Evolutionary conservation across 208 protist genomes (phyloP), one percentile per base, ranked within the genome.

Genomic region (Balamuthia mandrillaris): DNA sequence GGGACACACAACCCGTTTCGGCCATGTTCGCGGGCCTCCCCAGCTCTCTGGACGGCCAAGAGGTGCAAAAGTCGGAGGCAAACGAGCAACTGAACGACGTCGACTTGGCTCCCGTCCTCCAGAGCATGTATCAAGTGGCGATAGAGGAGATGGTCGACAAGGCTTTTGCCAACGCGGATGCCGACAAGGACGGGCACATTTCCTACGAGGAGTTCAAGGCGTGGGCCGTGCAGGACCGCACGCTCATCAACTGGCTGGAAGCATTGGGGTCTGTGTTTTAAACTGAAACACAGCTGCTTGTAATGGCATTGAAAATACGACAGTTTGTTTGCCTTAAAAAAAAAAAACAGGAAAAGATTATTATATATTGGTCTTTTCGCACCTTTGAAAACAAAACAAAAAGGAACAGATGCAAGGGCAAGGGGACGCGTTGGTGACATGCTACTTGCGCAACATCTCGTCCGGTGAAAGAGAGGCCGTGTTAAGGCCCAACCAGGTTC

Each of bases 1-100:
- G 88, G n/a, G 65, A 29, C 39, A 86, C 54, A 24, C 87, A 87
- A 52, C 87, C 87, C 14, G 84, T 89, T 14, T 82, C 63, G 44
- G 44, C 87, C 27, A 45, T 45, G 16, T 89, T 89, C 33, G 72
- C 61, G 37, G 72, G 72, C 16, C 47, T 81, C 31, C 49, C 72
- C 9, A 51, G 29, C 27, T 75, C 27, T 9, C 24, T 41, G 47
- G 29, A 31, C 41, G 2, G 16, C 27, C 54, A 18, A n/a, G 2
- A 12, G 61, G 61, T 51, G 6, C 54, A 81, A 18, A 27, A 61
- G n/a, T 41, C 72, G 10, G 72, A 81, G 47, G n/a, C n/a, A n/a
- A 51, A 81, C 16, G 72, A 31, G 52, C 72, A 42, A 16, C 52
- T 81, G 21, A 44, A 44, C 47, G 61, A 56, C 31, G 72, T 63